Evolutionary conservation across 805 yeast genomes (phyloP).

Genomic region (Komagataella phaffii): DNA sequence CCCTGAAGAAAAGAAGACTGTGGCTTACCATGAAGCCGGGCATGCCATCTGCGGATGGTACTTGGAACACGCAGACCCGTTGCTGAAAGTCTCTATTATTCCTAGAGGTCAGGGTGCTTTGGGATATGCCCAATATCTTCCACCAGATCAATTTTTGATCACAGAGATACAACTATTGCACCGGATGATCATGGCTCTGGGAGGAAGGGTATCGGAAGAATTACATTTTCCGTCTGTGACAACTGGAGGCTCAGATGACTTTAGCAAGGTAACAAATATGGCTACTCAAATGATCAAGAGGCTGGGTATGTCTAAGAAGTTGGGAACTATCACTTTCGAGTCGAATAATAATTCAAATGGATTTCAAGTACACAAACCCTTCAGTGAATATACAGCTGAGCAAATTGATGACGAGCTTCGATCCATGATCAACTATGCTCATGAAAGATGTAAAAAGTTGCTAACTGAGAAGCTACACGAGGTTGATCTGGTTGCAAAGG

Average conservation of each 20-base stretch:
- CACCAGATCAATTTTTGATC: slow-evolving; percentile 75
- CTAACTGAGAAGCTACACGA: slow-evolving; percentile 44
- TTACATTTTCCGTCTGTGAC: slow-evolving; percentile 79
- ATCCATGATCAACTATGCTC: slow-evolving; percentile 52
- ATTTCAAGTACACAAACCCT: slow-evolving; percentile 43
- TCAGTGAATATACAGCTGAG: slow-evolving; percentile 59
- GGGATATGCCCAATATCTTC: slow-evolving; percentile 93
- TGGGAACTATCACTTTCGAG: slow-evolving; percentile 43
- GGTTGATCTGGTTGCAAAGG: slow-evolving; percentile 63
- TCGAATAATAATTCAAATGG: slow-evolving; percentile 28
- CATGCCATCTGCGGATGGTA: slow-evolving; percentile 96
- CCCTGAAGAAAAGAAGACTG: slow-evolving; percentile 70
- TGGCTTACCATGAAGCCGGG: slow-evolving; percentile 94
- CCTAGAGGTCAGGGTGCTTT: slow-evolving; percentile 93
- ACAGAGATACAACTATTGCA: slow-evolving; percentile 66
- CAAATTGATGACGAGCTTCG: slow-evolving; percentile 60
- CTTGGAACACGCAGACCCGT: slow-evolving; percentile 77
- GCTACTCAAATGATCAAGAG: slow-evolving; percentile 83
- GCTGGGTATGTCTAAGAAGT: slow-evolving; percentile 74
- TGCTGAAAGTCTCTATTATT: slow-evolving; percentile 83
- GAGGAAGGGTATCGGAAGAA: slow-evolving; percentile 89
- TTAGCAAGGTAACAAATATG: slow-evolving; percentile 80
- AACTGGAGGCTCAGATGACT: slow-evolving; percentile 87
- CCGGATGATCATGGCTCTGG: slow-evolving; percentile 88
- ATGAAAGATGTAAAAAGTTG: slow-evolving; percentile 42